phyloP scores from a whole-genome alignment of 257 asterid genomes.

The Petrea volubilis region DNA sequence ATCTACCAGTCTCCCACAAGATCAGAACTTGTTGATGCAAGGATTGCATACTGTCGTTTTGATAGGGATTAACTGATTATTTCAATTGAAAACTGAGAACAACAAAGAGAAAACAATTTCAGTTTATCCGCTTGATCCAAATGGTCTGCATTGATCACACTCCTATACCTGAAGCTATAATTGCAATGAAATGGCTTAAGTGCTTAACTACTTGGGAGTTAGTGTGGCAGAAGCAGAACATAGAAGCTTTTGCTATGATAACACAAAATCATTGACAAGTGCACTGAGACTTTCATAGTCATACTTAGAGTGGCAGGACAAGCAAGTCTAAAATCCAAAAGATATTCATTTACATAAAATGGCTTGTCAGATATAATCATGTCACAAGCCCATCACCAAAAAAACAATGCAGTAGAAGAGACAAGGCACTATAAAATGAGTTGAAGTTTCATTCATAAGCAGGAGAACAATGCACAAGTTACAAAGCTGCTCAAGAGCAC shows the following conservation, averaged over 20 bases:
- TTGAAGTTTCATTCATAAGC: slow-evolving; percentile 3
- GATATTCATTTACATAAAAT: not conserved
- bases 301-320: not conserved
- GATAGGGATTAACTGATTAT: not conserved
- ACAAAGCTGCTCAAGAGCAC: slow-evolving; percentile 6
- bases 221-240: not conserved
- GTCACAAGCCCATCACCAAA: slow-evolving; percentile 15
- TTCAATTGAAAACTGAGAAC: not conserved
- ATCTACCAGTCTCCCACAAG: slow-evolving; percentile 1
- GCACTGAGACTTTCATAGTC: not conserved
- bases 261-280: not conserved
- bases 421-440: not conserved
- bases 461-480: not conserved
- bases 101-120: not conserved
- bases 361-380: not conserved
- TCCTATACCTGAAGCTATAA: slow-evolving; percentile 3
- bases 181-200: not conserved
- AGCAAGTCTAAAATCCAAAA: not conserved
- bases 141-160: not conserved
- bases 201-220: not conserved
- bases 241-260: not conserved
- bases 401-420: not conserved
- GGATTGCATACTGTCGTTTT: slow-evolving; percentile 13
- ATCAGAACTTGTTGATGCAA: slow-evolving; percentile 1
- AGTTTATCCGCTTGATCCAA: not conserved